These are phyloP conservation scores for Achlya hypogyna DNA, from an alignment of 352 stramenopile species.

Conservation along the genomic window DNA sequence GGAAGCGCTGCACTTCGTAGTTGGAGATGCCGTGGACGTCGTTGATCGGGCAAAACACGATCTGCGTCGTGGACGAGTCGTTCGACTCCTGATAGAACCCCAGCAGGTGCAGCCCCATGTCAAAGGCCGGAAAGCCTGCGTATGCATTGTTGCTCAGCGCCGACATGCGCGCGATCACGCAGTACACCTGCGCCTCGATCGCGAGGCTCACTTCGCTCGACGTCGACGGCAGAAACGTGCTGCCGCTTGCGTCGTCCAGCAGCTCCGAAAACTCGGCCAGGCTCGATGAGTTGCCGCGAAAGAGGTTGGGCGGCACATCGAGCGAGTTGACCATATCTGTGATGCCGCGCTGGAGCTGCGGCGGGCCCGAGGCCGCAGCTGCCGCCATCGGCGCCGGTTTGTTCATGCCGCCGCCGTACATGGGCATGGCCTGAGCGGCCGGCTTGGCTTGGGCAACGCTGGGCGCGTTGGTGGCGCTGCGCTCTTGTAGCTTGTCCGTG, in stretches of 20 bases:
- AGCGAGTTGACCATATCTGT: conserved; percentile 63
- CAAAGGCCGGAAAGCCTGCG: conserved; percentile 73
- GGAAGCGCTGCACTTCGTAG: conserved; percentile 56
- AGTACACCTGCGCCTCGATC: conserved; percentile 77
- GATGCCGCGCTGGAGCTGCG: conserved; percentile 29
- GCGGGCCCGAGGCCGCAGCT: conserved; percentile 29
- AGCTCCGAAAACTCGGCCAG: conserved; percentile 73
- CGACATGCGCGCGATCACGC: conserved; percentile 67
- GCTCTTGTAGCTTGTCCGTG: conserved; percentile 31
- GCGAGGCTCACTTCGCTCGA: conserved; percentile 46
- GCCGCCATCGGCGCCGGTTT: conserved; percentile 43
- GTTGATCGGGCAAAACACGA: conserved; percentile 69
- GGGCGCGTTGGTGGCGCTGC: conserved; percentile 35
- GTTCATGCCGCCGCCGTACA: conserved; percentile 26
- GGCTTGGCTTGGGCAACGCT: conserved; percentile 34
- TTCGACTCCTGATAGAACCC: conserved; percentile 74
- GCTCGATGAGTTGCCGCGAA: conserved; percentile 64
- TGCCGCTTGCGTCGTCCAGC: conserved; percentile 55
- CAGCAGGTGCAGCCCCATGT: conserved; percentile 53
- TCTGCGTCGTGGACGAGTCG: conserved; percentile 65
- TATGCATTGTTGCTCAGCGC: conserved; percentile 56
- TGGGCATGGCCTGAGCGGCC: conserved; percentile 27
- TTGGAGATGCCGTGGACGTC: conserved; percentile 66
- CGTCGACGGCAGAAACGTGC: conserved; percentile 25
- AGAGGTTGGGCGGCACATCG: conserved; percentile 55